Conservation (phyloP, 495 filamentous ascomycete species). For the Talaromyces borbonicus region DNA sequence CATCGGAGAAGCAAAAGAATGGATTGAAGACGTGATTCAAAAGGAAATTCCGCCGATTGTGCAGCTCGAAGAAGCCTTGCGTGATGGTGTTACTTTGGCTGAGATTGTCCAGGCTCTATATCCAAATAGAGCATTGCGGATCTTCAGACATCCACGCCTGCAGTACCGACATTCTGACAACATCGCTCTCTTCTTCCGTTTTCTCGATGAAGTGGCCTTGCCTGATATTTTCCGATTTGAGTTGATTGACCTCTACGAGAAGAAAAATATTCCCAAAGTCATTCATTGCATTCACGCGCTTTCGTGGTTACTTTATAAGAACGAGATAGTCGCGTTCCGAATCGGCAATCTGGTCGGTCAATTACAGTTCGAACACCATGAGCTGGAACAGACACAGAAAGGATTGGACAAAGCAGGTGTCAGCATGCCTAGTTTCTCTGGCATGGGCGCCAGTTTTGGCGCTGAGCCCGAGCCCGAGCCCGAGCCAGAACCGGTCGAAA, state of each 20-base stretch:
- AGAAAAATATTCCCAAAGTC: constrained; percentile 98
- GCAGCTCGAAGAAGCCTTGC: constrained; percentile 85
- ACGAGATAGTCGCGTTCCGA: constrained; percentile 86
- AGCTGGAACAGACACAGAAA: constrained; percentile 93
- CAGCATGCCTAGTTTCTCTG: constrained; percentile 94
- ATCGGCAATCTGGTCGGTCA: constrained; percentile 99
- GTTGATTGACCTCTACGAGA: constrained; percentile 96
- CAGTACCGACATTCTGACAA: constrained; percentile 98
- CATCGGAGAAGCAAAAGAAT: constrained; percentile 98
- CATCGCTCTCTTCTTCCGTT: constrained; percentile 86
- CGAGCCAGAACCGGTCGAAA: constrained; percentile 63
- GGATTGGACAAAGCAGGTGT: constrained; percentile 90
- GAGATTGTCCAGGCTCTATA: constrained; percentile 91
- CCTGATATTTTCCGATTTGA: constrained; percentile 99
- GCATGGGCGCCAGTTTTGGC: constrained; percentile 92
- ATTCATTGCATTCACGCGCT: constrained; percentile 98
- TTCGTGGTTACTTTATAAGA: constrained; percentile 90
- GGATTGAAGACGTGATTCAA: constrained; percentile 93
- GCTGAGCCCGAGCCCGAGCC: constrained; percentile 58
- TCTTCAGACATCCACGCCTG: constrained; percentile 73
- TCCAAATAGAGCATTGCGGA: constrained; percentile 61
- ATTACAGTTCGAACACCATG: constrained; percentile 93
- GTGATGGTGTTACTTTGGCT: constrained; percentile 89
- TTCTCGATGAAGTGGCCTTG: constrained; percentile 84
- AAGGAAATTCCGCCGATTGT: constrained; percentile 87